Base-by-base conservation (phyloP, 2,329 filamentous ascomycete genomes). In the Cytospora mali region DNA sequence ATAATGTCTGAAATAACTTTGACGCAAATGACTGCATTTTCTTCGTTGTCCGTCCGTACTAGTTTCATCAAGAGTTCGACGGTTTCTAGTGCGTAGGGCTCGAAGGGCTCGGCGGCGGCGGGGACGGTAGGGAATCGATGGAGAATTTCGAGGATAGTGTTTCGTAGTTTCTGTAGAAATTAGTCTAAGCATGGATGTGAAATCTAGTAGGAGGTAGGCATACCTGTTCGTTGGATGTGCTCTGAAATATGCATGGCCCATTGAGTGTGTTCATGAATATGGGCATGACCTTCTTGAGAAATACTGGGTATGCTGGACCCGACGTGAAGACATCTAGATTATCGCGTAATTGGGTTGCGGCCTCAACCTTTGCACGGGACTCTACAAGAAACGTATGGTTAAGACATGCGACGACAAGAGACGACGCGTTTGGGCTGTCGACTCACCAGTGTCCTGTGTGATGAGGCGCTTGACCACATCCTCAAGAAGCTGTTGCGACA, bases 1-100 rank as follows among this genome's bases (percentile, higher is more conserved):
- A 96, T 92, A 67, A 98, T 89, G 73, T 99, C 95, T 80, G 97
- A 97, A 57, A 96, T 92, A 16, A 94, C 96, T 81, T 99, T 99
- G 78, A 99, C 92, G 74, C 94, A 97, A 66, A 99, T 80, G n/a
- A 96, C 92, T 2, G 94, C 95, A 81, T 99, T 99, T 67, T 99
- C 95, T 77, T 99, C 95, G 71, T 99, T 99, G 76, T 99, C 95
- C 49, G 87, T 89, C 69, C 89, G 88, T 64, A 98, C 93, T 63
- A 99, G 80, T 60, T 86, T 85, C 88, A 98, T 94, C 66, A 98
- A 83, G 68, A 96, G 83, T 72, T 97, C 93, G 64, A 97, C 92
- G 65, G 96, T 88, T 73, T 96, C 92, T 67, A 88, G 85, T 46
- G 94, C 93, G 75, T 94, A 96, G 0, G 89, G 90, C 74, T 98